Base-by-base conservation (phyloP, 306 rosid genomes). In the Quercus parvula region DNA sequence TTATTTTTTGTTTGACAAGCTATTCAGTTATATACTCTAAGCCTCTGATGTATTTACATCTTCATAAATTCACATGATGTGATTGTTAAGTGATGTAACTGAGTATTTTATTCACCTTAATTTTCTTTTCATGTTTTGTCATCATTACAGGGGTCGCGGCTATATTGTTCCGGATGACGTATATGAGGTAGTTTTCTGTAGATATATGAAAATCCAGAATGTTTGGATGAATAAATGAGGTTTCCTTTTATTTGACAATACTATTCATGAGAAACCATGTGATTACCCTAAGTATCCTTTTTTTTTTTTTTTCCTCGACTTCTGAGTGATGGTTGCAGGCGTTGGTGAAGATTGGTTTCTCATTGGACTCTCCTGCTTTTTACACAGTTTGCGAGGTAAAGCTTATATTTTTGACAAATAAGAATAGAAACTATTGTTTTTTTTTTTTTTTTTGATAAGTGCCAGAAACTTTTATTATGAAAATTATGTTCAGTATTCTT, bases 331-430 rank as follows among this genome's bases (percentile, higher is more conserved):
- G 84, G 56, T 63, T 76, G 35, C 92, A 92, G 96, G 96, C 91
- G 22, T 82, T 92, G 89, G 83, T 77, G 58, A 94, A 94, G 86
- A 82, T 92, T 84, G 98, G 96, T 70, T 92, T 90, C 90, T 84
- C 62, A 78, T 85, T 94, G 87, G 98, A 94, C 86, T 88, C 98
- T 82, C 98, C 96, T 74, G 94, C 96, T 25, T 94, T 94, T 79
- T 92, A 84, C 86, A 82, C 96, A 73, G 96, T 81, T 64, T 94
- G 98, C 0, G 98, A 92, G 98, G 97, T 94, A 89, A 78, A 79
- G 10, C 73, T 57, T 70, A 61, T 78, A 68, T 18, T 18, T 52
- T 67, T 44, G 74, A 74, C 67, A 33, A 20, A 51, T 77, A 56
- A 73, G 68, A 46, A 13, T 70, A 31, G 33, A 59, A 41, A 38